Evolutionary conservation across 169 alveolate species (phyloP), one percentile per base, ranked within the genome.

Genomic region (Theileria equi): DNA sequence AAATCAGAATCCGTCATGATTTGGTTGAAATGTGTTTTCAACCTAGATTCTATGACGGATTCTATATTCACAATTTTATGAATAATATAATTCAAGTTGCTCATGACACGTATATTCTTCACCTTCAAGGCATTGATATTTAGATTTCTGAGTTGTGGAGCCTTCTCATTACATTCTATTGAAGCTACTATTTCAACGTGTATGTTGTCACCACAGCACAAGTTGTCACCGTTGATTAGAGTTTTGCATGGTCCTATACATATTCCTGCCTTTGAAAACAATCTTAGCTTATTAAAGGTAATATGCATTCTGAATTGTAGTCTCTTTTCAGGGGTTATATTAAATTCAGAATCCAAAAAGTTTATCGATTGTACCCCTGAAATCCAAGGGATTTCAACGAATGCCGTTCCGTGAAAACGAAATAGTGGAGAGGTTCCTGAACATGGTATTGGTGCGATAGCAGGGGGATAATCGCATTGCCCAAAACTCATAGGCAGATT

Each of bases 91-190:
- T 17, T 36, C 25, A 52, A 26, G 25, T 50, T 32, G 54, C 54
- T 48, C 21, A 21, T 6, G 26, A 41, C 19, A 19, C 38, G 19
- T 47, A 74, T 43, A 44, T 57, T 50, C 6, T 11, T 45, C 41
- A 74, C 26, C 21, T 5, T 11, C 25, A 64, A 21, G 16, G 10
- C 10, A 8, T 65, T 73, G 35, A 64, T 52, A 5, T 38, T 54
- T 16, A 74, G n/a, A 25, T 74, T 64, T 21, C 84, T 68, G 6
- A 74, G 23, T 41, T 74, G 80, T 0, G 84, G 84, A 13, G 17
- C 16, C 26, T 45, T 36, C 59, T 64, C 28, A 8, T 13, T 13
- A 21, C 80, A 74, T 32, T 17, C 2, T 26, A 38, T 23, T 5
- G 80, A 65, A 23, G 57, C 6, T 34, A 31, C 16, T 1, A 59